A percentile compares a stretch with the other conserved stretches of the same genome.
Conservation (phyloP, 495 filamentous ascomycete species). For the Corynascus novoguineensis region DNA sequence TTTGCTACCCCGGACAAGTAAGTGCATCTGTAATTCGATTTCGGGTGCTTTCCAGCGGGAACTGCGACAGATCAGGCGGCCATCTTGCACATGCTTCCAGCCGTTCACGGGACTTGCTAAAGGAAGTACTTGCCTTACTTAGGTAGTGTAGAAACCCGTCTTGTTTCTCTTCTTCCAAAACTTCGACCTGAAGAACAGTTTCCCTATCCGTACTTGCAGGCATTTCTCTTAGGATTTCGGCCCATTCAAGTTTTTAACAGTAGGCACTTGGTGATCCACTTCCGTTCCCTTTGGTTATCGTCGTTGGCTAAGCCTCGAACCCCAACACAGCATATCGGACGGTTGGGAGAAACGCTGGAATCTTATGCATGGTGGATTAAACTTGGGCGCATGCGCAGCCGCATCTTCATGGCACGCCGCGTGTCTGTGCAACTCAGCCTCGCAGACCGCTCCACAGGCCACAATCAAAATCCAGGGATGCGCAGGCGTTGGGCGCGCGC, state of each 20-base stretch:
- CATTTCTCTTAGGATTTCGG: background rate
- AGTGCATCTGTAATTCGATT: slow-evolving; percentile 1
- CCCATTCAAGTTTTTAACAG: too few relatives aligned
- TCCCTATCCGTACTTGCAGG: background rate
- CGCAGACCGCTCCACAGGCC: slow-evolving; percentile 1
- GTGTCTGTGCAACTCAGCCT: slow-evolving; percentile 6
- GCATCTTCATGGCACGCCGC: slow-evolving; percentile 6
- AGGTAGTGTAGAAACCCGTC: background rate
- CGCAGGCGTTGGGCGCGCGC: background rate
- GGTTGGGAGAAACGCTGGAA: background rate
- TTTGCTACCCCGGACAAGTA: background rate
- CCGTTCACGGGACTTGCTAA: background rate
- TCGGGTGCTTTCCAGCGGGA: background rate
- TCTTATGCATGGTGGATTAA: background rate
- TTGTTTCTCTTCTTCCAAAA: background rate
- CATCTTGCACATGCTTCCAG: background rate
- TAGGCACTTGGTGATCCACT: too few relatives aligned
- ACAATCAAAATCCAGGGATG: slow-evolving; percentile 1
- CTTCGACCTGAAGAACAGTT: background rate
- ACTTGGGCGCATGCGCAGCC: slow-evolving; percentile 2
- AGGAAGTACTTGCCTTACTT: too few relatives aligned
- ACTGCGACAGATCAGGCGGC: slow-evolving; percentile 5
- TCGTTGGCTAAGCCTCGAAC: background rate
- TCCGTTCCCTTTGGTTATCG: background rate
- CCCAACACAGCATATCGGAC: background rate